Conservation (phyloP, 2,329 filamentous ascomycete genomes). For the Diaporthe sp. region DNA sequence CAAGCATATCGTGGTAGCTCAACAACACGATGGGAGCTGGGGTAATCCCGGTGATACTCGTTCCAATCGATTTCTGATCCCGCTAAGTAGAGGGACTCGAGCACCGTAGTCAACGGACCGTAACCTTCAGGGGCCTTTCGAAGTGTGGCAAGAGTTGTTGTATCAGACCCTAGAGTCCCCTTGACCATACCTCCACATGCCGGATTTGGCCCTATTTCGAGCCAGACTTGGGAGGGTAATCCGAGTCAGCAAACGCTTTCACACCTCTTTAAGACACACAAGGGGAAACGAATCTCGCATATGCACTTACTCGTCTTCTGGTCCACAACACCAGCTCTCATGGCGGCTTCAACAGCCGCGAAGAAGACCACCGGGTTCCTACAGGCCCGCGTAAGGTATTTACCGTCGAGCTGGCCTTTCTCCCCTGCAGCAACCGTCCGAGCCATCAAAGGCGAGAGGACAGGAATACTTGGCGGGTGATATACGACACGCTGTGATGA, state of each 20-base stretch:
- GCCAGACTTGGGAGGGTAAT: background rate
- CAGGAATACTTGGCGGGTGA: constrained; percentile 64
- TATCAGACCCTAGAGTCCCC: background rate
- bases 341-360: background rate
- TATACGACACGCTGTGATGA: constrained; percentile 54
- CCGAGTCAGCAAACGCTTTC: background rate
- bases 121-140: background rate
- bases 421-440: constrained; percentile 66
- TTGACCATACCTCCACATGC: constrained; percentile 10
- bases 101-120: background rate
- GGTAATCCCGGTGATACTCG: constrained; percentile 2
- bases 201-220: constrained; percentile 4
- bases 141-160: constrained; percentile 6
- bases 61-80: constrained; percentile 3
- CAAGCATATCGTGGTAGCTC: constrained; percentile 2
- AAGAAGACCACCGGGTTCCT: constrained; percentile 13
- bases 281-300: background rate
- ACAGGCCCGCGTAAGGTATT: constrained; percentile 10
- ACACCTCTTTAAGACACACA: no score
- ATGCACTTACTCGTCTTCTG: background rate
- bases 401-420: constrained; percentile 48
- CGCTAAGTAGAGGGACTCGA: constrained; percentile 2
- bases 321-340: constrained; percentile 7
- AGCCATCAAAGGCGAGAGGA: constrained; percentile 78
- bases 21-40: background rate